Evolutionary conservation across 1,139 yeast genomes (phyloP).

Genomic region (Debaryomyces robertsiae): DNA sequence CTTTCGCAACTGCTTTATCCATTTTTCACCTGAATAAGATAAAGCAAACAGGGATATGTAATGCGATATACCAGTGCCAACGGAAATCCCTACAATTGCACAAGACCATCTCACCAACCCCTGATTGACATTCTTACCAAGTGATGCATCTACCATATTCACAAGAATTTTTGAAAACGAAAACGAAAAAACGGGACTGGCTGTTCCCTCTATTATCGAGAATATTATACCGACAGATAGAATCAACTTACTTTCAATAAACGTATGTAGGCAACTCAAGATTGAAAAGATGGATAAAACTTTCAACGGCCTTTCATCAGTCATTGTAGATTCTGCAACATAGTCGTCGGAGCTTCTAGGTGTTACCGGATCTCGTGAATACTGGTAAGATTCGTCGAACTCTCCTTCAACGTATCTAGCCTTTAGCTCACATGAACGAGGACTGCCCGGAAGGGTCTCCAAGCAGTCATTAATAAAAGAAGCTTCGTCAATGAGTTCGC

Average conservation of each 20-base stretch:
- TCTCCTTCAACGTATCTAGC: not conserved
- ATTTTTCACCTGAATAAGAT: slow-evolving; percentile 63
- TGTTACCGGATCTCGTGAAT: slow-evolving; percentile 27
- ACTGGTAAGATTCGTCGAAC: slow-evolving; percentile 16
- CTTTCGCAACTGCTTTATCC: slow-evolving; percentile 63
- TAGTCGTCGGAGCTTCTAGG: slow-evolving; percentile 25
- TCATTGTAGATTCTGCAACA: slow-evolving; percentile 1
- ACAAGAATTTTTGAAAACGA: slow-evolving; percentile 69
- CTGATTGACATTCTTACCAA: slow-evolving; percentile 22
- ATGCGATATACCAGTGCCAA: slow-evolving; percentile 59
- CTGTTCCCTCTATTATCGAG: slow-evolving; percentile 59
- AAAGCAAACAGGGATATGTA: slow-evolving; percentile 55
- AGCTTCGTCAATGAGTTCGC: slow-evolving; percentile 17
- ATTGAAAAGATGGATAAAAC: slow-evolving; percentile 35
- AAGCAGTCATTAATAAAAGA: slow-evolving; percentile 11
- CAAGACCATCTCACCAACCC: slow-evolving; percentile 66
- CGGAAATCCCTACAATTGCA: slow-evolving; percentile 59
- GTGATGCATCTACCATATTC: slow-evolving; percentile 52
- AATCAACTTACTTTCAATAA: slow-evolving; percentile 35
- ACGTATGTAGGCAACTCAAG: slow-evolving; percentile 34
- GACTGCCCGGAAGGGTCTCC: not conserved
- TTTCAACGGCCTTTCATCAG: slow-evolving; percentile 15
- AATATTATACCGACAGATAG: slow-evolving; percentile 54
- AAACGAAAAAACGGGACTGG: slow-evolving; percentile 78
- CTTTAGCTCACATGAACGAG: too few species aligned